Conservation (phyloP, 176 grass and related monocot species). For the Eleusine coracana region DNA sequence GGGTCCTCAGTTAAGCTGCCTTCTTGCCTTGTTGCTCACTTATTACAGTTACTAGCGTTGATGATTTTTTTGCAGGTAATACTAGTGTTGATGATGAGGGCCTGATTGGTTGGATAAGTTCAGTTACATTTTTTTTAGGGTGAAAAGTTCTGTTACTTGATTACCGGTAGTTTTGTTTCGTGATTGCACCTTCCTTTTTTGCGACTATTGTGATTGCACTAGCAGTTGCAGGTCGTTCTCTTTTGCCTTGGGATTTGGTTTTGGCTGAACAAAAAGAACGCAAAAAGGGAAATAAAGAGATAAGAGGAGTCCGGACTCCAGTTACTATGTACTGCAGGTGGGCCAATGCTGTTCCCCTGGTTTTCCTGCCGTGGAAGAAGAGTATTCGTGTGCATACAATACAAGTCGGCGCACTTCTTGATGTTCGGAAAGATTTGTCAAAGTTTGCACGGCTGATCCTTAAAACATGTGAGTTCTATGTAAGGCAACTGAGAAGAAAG, state of each 20-base stretch:
- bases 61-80: background rate
- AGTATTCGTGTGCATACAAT: background rate
- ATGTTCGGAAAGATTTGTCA: background rate
- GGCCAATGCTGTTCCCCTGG: background rate
- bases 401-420: background rate
- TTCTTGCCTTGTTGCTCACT: background rate
- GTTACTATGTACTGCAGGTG: background rate
- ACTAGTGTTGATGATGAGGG: background rate
- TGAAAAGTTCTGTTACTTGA: background rate
- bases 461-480: too few relatives aligned
- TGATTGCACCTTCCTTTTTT: too few relatives aligned
- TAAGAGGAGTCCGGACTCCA: background rate
- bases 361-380: background rate
- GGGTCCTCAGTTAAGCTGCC: background rate
- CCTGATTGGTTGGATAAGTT: background rate
- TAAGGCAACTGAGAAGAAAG: too few relatives aligned
- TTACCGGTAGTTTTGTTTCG: background rate
- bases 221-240: background rate
- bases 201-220: too few relatives aligned
- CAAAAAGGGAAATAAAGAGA: background rate
- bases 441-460: background rate
- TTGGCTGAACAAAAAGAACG: background rate
- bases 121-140: background rate
- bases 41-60: background rate
- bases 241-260: background rate